Evolutionary conservation across 169 alveolate genomes (phyloP), one percentile per base, ranked within the genome.

Genomic region (Pseudocohnilembus persalinus): DNA sequence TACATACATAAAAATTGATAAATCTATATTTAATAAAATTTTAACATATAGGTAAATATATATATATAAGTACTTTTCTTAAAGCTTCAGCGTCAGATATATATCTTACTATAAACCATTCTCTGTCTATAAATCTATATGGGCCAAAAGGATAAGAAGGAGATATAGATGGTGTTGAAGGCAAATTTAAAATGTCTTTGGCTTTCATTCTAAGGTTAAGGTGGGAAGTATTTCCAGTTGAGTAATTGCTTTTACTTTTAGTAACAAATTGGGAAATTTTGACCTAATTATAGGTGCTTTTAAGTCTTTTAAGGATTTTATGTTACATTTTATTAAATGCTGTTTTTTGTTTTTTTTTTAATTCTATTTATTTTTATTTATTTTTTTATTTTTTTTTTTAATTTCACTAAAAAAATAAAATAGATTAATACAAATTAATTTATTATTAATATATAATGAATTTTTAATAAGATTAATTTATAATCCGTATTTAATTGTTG

Each of bases 121-220:
- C 82, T 34, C 82, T 77, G 27, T 77, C 82, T 27, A 77, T 77
- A 33, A 77, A 77, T n/a, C 82, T 63, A 33, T 77, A 77, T 24
- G 82, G 82, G 16, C 82, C 82, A 34, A 77, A 77, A 26, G 82
- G 82, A 33, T 33, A 77, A 33, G 82, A 77, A 33, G 82, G 82
- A 31, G 82, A 77, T 25, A 77, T 77, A 0, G 82, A 31, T 32
- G 82, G 82, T 20, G 29, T 27, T 20, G 82, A 77, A 77, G 82
- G 82, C 63, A 77, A 77, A 26, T 31, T 32, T 1, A 77, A 72
- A 27, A 77, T 77, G 20, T 77, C 82, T 77, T 77, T 72, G 28
- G 33, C 63, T 33, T 77, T 77, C 29, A 77, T 28, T 28, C 82
- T 63, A 64, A 33, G 28, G 26, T 77, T 68, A 28, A 77, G 33